Evolutionary conservation across 176 grass and related monocot species (phyloP).

Genomic region (Pontederia crassipes): DNA sequence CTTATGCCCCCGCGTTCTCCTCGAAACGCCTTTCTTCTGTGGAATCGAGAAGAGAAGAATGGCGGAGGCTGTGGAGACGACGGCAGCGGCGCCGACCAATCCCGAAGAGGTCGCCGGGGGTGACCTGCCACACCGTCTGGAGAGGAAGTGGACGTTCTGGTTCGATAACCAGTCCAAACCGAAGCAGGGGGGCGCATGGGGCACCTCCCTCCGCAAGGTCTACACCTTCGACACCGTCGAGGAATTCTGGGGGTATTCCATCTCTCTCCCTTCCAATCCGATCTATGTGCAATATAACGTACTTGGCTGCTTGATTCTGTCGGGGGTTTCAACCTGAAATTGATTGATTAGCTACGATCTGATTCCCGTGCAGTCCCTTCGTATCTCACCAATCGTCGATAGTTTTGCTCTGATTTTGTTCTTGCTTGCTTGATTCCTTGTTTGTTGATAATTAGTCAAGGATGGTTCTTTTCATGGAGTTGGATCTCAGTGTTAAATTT

Average conservation of each 20-base stretch:
- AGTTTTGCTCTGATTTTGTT: too few relatives aligned
- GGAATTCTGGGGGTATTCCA: constrained; percentile 88
- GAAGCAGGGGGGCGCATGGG: constrained; percentile 92
- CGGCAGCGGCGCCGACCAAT: constrained; percentile 9
- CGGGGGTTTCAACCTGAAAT: background rate
- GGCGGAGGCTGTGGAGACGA: constrained; percentile 22
- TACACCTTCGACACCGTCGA: constrained; percentile 99
- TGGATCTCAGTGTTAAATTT: too few relatives aligned
- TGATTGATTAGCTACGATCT: background rate
- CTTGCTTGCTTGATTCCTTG: too few relatives aligned
- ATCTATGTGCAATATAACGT: constrained; percentile 16
- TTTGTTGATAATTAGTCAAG: too few relatives aligned
- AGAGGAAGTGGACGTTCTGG: constrained; percentile 98
- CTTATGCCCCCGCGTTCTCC: background rate
- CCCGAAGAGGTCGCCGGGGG: constrained; percentile 5
- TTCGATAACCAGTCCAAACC: constrained; percentile 93
- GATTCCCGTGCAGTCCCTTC: too few relatives aligned
- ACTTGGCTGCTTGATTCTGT: constrained; percentile 15
- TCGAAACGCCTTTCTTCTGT: background rate
- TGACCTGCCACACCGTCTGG: constrained; percentile 47
- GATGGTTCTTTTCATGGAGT: too few relatives aligned
- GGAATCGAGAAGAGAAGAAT: background rate
- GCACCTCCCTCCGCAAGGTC: constrained; percentile 65
- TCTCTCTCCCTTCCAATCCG: background rate
- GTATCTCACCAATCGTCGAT: too few relatives aligned